Percentiles rank a stretch among this genome's conserved stretches.
phyloP scores from a whole-genome alignment of 257 asterid genomes.

The Datura wrightii region DNA sequence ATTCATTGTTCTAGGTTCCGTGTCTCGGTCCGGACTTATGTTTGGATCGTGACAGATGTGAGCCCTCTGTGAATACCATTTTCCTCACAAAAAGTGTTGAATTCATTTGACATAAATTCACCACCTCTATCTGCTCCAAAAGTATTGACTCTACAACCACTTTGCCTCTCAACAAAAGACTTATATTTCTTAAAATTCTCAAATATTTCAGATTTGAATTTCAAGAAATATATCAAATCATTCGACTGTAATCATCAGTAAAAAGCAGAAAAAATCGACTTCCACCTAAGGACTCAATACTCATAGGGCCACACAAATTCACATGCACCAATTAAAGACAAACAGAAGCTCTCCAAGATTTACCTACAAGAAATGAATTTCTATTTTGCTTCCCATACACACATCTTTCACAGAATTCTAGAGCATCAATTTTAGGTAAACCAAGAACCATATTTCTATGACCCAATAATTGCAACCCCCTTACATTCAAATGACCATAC shows the following conservation, averaged over 20 bases:
- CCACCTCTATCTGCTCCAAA: no score
- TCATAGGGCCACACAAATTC: slow-evolving; percentile 2
- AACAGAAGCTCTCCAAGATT: not conserved
- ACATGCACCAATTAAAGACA: not conserved
- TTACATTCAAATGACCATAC: no score
- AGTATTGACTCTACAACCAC: no score
- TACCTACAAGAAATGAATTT: not conserved
- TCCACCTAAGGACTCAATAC: not conserved
- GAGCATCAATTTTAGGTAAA: not conserved
- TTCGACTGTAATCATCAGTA: not conserved
- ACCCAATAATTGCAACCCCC: no score
- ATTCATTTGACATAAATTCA: no score
- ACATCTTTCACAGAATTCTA: slow-evolving; percentile 4
- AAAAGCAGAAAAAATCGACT: not conserved
- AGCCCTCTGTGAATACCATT: no score
- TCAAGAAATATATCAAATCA: no score
- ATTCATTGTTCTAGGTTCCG: no score
- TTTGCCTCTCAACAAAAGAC: not conserved
- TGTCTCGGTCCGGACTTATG: no score
- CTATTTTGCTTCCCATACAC: slow-evolving; percentile 11
- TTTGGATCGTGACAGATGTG: no score
- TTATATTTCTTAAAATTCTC: not conserved
- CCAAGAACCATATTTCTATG: no score
- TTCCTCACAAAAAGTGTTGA: no score
- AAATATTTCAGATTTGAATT: not conserved